Percentiles rank a stretch among this genome's conserved stretches.
Evolutionary conservation across 1,139 yeast species (phyloP).

Genomic region (Pichia sp.): DNA sequence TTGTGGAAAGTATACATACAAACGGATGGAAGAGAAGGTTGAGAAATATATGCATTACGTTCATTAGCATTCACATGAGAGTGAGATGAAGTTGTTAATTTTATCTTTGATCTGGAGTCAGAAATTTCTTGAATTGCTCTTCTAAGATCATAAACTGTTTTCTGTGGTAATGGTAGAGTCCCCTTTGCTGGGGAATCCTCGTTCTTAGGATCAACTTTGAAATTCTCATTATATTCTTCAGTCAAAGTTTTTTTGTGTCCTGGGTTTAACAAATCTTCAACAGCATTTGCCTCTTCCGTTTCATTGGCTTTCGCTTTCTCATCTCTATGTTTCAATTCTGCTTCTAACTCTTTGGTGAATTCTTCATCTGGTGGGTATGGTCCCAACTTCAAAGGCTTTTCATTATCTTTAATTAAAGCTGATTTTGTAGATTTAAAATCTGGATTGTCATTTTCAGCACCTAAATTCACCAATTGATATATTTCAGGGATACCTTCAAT

Average conservation of each 20-base stretch:
- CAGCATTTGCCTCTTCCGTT: too few relatives aligned
- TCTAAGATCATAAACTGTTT: slow-evolving; percentile 71
- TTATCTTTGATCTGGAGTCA: slow-evolving; percentile 72
- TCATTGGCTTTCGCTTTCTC: slow-evolving; percentile 30
- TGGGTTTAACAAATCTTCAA: slow-evolving; percentile 8
- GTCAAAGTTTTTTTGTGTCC: slow-evolving; percentile 31
- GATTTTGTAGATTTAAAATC: slow-evolving; percentile 14
- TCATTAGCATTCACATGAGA: slow-evolving; percentile 9
- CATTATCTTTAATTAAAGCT: slow-evolving; percentile 38
- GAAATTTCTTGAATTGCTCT: slow-evolving; percentile 70
- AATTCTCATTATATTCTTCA: slow-evolving; percentile 45
- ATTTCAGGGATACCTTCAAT: slow-evolving; percentile 31
- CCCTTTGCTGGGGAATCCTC: slow-evolving; percentile 70
- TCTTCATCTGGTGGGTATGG: slow-evolving; percentile 81
- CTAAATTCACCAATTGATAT: slow-evolving; percentile 24
- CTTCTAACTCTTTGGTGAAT: slow-evolving; percentile 73
- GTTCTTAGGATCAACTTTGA: slow-evolving; percentile 37
- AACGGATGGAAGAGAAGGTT: slow-evolving; percentile 84
- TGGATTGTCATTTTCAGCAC: slow-evolving; percentile 17
- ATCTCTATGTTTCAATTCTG: slow-evolving; percentile 74
- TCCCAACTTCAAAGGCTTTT: slow-evolving; percentile 73
- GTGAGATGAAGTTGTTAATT: slow-evolving; percentile 40
- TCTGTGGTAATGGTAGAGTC: slow-evolving; percentile 75
- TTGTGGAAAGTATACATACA: slow-evolving; percentile 99
- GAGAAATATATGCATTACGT: slow-evolving; percentile 27